Conservation (phyloP, 2,329 filamentous ascomycete species). For the Pseudopyricularia cyperi region DNA sequence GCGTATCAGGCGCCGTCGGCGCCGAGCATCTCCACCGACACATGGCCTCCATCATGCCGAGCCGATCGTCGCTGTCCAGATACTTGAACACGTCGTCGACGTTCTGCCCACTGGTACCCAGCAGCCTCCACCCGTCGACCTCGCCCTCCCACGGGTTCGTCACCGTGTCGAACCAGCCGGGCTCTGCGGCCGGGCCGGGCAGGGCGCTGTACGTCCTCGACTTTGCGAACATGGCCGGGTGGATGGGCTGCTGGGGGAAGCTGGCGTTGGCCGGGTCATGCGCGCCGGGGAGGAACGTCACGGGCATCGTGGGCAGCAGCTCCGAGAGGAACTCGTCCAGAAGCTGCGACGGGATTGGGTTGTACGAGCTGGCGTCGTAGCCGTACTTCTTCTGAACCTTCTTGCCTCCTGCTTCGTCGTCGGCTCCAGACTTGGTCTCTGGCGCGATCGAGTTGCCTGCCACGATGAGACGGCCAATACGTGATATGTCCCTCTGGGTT, state of each 20-base stretch:
- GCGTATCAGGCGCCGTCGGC: slow-evolving; percentile 87
- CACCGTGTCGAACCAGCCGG: slow-evolving; percentile 65
- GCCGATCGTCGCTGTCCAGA: slow-evolving; percentile 59
- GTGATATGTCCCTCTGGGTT: slow-evolving; percentile 45
- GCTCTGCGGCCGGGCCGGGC: slow-evolving; percentile 16
- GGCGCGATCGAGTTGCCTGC: slow-evolving; percentile 71
- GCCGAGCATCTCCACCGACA: slow-evolving; percentile 83
- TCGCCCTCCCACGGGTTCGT: slow-evolving; percentile 93
- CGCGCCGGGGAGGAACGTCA: slow-evolving; percentile 77
- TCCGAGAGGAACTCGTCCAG: slow-evolving; percentile 73
- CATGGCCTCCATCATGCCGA: slow-evolving; percentile 91
- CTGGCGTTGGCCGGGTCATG: slow-evolving; percentile 80
- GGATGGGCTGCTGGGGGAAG: slow-evolving; percentile 85
- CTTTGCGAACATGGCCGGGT: slow-evolving; percentile 78
- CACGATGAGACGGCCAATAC: slow-evolving; percentile 76
- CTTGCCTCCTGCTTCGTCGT: slow-evolving; percentile 24
- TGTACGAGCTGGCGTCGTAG: slow-evolving; percentile 82
- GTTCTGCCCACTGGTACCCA: slow-evolving; percentile 84
- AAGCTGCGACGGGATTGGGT: slow-evolving; percentile 68
- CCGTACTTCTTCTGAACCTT: slow-evolving; percentile 69
- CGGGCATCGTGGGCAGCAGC: slow-evolving; percentile 71
- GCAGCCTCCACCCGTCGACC: slow-evolving; percentile 75
- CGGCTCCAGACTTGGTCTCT: slow-evolving; percentile 18
- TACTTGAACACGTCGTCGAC: slow-evolving; percentile 92
- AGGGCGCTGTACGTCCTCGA: slow-evolving; percentile 53